Conservation (phyloP, 2,329 filamentous ascomycete species). For the Fusarium sp. region DNA sequence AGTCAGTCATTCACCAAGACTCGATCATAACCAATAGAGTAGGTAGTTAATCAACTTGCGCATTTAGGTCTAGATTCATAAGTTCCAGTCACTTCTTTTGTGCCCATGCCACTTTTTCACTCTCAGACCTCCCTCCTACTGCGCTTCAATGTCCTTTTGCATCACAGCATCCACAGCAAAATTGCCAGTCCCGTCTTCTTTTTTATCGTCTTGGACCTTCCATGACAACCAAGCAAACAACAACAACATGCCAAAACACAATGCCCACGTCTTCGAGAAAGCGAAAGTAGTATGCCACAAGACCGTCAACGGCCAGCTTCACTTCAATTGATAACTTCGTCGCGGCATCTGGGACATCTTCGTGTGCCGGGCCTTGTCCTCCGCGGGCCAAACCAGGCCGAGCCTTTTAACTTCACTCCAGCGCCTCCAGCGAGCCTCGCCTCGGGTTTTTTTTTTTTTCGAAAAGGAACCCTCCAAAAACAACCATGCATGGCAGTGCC, state of each 20-base stretch:
- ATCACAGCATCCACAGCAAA: conserved; percentile 8
- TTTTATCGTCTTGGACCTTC: conserved; percentile 40
- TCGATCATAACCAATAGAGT: not conserved
- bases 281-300: conserved; percentile 42
- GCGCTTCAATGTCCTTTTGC: conserved; percentile 31
- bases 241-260: conserved; percentile 37
- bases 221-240: conserved; percentile 35
- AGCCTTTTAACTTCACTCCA: conserved; percentile 40
- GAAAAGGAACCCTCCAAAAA: conserved; percentile 31
- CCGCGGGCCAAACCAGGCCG: conserved; percentile 33
- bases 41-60: conserved; percentile 35
- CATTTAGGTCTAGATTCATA: conserved; percentile 35
- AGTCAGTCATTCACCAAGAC: not conserved
- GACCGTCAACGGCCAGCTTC: conserved; percentile 43
- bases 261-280: conserved; percentile 40
- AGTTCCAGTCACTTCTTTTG: conserved; percentile 3
- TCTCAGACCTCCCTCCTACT: conserved; percentile 16
- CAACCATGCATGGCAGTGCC: conserved; percentile 41
- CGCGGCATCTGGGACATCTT: conserved; percentile 42
- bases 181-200: conserved; percentile 32
- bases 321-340: conserved; percentile 47
- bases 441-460: not conserved
- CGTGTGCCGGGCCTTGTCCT: conserved; percentile 35
- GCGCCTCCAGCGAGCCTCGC: conserved; percentile 34
- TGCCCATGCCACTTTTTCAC: conserved; percentile 19